These are phyloP conservation scores for Tuber borchii DNA, from an alignment of 495 filamentous ascomycete genomes.

Conservation along the genomic window DNA sequence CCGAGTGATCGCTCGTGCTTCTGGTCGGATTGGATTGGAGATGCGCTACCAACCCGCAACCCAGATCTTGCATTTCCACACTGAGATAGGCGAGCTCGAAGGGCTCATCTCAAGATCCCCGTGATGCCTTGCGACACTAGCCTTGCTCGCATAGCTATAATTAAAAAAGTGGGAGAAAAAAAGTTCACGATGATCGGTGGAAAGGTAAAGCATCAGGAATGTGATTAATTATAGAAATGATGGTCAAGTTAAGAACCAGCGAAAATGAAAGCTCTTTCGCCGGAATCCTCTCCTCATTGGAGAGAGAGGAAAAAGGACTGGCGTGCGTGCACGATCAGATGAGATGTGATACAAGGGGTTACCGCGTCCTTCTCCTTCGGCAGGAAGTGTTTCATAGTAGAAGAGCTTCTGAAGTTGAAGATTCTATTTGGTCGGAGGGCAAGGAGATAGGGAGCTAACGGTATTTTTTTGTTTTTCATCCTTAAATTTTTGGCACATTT, in stretches of 20 bases:
- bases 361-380: slow-evolving; percentile 3
- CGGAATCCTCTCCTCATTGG: neutral
- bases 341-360: neutral
- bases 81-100: neutral
- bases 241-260: neutral
- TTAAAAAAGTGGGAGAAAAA: slow-evolving; percentile 1
- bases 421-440: neutral
- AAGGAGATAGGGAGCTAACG: neutral
- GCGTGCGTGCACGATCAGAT: neutral
- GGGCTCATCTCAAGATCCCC: neutral
- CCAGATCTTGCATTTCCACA: neutral
- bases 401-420: neutral
- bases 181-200: slow-evolving; percentile 2
- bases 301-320: neutral
- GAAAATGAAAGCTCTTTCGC: neutral
- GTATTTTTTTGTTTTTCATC: neutral
- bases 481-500: neutral
- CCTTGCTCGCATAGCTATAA: neutral
- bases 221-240: slow-evolving; percentile 7
- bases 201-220: slow-evolving; percentile 1
- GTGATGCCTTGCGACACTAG: neutral
- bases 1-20: slow-evolving; percentile 2
- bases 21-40: slow-evolving; percentile 2
- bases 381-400: neutral
- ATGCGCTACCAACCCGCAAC: neutral